Percentiles rank a stretch among this genome's conserved stretches.
These are phyloP conservation scores for Cyathus striatus DNA, from an alignment of 768 basidiomycete species.

Conservation along the genomic window DNA sequence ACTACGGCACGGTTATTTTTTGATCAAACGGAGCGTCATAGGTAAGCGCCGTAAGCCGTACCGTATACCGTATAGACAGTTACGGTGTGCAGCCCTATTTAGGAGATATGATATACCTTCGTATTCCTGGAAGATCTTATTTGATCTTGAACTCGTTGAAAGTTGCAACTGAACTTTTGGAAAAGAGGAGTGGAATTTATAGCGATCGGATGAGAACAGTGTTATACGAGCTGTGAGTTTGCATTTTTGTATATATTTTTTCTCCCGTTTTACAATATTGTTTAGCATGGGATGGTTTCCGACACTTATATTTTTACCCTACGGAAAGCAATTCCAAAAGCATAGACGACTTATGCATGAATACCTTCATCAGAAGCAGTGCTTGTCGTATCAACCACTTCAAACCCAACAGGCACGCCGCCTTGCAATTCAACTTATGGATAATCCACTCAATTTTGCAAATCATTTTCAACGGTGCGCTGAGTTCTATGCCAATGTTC, in stretches of 20 bases:
- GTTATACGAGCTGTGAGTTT: conserved; percentile 6
- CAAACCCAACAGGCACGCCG: neutral
- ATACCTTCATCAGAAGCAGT: conserved; percentile 11
- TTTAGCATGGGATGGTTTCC: conserved; percentile 15
- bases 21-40: too few species aligned
- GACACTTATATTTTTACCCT: conserved; percentile 14
- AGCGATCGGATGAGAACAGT: conserved; percentile 29
- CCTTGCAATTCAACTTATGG: neutral
- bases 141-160: conserved; percentile 26
- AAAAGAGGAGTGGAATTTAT: conserved; percentile 38
- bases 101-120: neutral
- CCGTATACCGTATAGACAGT: too few species aligned
- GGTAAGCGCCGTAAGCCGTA: too few species aligned
- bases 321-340: conserved; percentile 15
- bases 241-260: neutral
- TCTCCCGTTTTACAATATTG: neutral
- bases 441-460: neutral
- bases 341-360: conserved; percentile 16
- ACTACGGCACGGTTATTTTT: too few species aligned
- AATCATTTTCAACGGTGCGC: neutral
- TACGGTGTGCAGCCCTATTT: too few species aligned
- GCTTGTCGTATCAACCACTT: neutral
- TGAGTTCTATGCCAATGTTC: neutral
- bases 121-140: neutral
- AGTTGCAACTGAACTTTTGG: conserved; percentile 34